These are phyloP conservation scores for Pestalotiopsis sp. DNA, from an alignment of 2,329 filamentous ascomycete genomes.

Conservation along the genomic window DNA sequence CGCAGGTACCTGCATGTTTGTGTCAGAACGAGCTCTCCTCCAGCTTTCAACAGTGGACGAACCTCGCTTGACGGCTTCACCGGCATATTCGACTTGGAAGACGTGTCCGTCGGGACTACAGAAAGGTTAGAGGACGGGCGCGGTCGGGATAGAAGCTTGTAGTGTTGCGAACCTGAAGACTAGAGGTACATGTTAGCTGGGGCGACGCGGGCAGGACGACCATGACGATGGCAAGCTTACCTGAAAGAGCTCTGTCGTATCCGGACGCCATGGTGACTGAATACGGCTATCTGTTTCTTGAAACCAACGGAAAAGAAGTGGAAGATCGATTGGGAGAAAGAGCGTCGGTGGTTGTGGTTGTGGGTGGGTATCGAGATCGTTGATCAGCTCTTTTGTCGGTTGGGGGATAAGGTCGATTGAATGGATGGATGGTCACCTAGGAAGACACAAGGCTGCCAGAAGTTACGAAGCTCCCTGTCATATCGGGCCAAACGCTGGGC, in stretches of 20 bases:
- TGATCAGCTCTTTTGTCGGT: constrained; percentile 7
- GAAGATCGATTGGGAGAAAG: neutral
- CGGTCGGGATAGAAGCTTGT: constrained; percentile 2
- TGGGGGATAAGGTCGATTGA: constrained; percentile 10
- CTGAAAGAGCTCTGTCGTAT: constrained; percentile 98
- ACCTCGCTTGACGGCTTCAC: constrained; percentile 99
- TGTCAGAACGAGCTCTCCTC: constrained; percentile 1
- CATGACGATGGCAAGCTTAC: constrained; percentile 58
- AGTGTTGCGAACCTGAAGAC: constrained; percentile 74
- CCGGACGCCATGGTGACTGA: constrained; percentile 74
- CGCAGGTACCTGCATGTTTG: constrained; percentile 77
- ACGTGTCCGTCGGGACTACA: constrained; percentile 96
- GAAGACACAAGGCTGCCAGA: constrained; percentile 26
- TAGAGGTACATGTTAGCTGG: constrained; percentile 51
- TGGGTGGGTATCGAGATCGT: constrained; percentile 12
- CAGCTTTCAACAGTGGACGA: constrained; percentile 23
- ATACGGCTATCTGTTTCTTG: neutral
- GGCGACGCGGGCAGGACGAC: constrained; percentile 20
- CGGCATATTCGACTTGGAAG: constrained; percentile 99
- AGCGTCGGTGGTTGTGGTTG: constrained; percentile 6
- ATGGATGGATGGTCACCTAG: neutral
- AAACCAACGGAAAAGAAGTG: neutral
- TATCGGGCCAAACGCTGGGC: neutral
- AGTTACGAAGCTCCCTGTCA: constrained; percentile 27
- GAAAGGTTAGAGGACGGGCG: constrained; percentile 42